A percentile compares a stretch with the other conserved stretches of the same genome.
Conservation (phyloP, 371 early-diverging fungal species). For the Blastocladiella emersonii region DNA sequence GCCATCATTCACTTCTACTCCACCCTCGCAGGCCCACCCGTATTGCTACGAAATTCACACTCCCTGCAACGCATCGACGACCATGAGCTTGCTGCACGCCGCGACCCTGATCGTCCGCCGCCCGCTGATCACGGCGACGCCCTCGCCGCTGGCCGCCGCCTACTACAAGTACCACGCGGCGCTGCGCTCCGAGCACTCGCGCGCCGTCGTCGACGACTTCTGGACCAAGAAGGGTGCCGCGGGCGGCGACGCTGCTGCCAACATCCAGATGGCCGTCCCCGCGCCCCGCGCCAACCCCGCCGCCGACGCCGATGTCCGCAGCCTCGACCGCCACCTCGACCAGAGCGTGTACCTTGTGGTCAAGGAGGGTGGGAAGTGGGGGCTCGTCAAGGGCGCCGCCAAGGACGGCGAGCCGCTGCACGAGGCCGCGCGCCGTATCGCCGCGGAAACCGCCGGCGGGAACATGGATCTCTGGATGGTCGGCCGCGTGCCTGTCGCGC, state of each 20-base stretch:
- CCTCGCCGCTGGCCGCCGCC: not conserved
- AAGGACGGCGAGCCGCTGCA: not conserved
- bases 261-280: not conserved
- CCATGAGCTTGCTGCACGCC: too few relatives aligned
- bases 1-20: too few relatives aligned
- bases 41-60: too few relatives aligned
- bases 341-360: not conserved
- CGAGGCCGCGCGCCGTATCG: not conserved
- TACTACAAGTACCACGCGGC: not conserved
- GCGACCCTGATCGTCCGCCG: not conserved
- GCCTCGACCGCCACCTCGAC: not conserved
- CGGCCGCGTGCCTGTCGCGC: not conserved
- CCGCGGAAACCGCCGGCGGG: not conserved
- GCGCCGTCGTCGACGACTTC: not conserved
- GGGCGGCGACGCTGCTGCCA: not conserved
- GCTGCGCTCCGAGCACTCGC: not conserved
- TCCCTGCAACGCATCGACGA: too few relatives aligned
- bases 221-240: conserved; percentile 1
- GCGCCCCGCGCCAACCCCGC: not conserved
- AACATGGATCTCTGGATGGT: not conserved
- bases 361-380: not conserved
- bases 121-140: not conserved
- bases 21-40: too few relatives aligned
- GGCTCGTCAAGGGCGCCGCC: not conserved
- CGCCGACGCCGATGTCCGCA: not conserved